Evolutionary conservation across 2,329 filamentous ascomycete genomes (phyloP), one percentile per base, ranked within the genome.

Genomic region (Emmonsiellopsis sp.): DNA sequence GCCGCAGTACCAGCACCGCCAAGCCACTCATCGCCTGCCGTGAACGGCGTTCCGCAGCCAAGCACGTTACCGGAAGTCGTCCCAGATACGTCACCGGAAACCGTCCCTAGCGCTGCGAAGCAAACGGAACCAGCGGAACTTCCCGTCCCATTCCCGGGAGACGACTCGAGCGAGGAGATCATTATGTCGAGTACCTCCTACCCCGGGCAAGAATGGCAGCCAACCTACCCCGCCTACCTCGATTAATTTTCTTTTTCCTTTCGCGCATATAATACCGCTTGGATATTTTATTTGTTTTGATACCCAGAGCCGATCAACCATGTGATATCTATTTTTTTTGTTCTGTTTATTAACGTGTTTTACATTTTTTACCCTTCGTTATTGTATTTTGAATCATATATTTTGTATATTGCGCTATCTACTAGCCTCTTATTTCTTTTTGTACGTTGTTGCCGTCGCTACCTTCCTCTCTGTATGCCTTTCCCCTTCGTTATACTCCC

Each of bases 171-270:
- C 32, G 74, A 76, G 47, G 71, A 76, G 52, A 69, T 75, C 34
- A 55, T 71, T 27, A 76, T 76, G 73, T 73, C 71, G 5, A 70
- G 71, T n/a, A 76, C 74, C 1, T 65, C 72, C 14, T 76, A 76
- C 59, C 74, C 74, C 1, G 74, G 74, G 8, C 73, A 75, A 63
- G 71, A 75, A 60, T 75, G 73, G 73, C 65, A 61, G 53, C 72
- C 72, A 11, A 50, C 39, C 33, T 51, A 51, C 43, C 37, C 21
- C 21, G 21, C 21, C 21, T 49, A 49, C 14, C 9, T 39, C 14
- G 46, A 49, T 11, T 31, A 49, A 27, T 27, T 27, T 27, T 27
- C 21, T 27, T 27, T 27, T 5, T 1, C 21, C 21, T 27, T 27
- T 27, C 21, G 21, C 21, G 21, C 21, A 27, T 27, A 27, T 27